Conservation (phyloP, 371 early-diverging fungal species). For the Apophysomyces trapeziformis region DNA sequence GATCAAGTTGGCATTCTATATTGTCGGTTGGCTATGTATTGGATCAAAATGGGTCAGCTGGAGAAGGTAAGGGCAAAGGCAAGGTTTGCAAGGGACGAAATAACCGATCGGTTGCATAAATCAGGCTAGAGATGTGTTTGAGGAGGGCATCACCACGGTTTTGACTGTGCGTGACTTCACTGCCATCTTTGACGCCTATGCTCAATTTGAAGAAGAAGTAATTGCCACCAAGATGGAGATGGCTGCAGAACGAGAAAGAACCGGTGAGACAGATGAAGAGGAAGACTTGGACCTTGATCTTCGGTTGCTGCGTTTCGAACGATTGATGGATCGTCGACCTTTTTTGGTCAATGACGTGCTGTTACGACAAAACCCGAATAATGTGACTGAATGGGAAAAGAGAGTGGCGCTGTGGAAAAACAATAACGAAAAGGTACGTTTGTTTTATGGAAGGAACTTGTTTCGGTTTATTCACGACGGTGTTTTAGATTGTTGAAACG, state of each 20-base stretch:
- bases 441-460: background rate
- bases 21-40: conserved; percentile 85
- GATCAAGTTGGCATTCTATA: conserved; percentile 90
- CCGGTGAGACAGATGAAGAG: conserved; percentile 52
- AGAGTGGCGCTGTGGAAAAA: conserved; percentile 76
- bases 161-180: conserved; percentile 94
- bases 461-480: no score
- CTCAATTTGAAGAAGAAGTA: conserved; percentile 87
- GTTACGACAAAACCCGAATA: conserved; percentile 91
- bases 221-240: conserved; percentile 81
- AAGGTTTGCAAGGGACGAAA: no score
- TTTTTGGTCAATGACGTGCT: conserved; percentile 94
- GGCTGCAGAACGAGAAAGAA: conserved; percentile 61
- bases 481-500: conserved; percentile 62
- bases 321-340: conserved; percentile 91
- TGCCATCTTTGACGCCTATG: conserved; percentile 94
- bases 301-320: conserved; percentile 83
- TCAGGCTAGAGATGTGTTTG: conserved; percentile 87
- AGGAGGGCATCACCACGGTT: conserved; percentile 87
- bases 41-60: conserved; percentile 76
- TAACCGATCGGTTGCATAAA: no score
- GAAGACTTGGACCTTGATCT: conserved; percentile 84
- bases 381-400: conserved; percentile 91
- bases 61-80: conserved; percentile 61
- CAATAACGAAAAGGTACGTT: conserved; percentile 53